These are phyloP conservation scores for Plasmodium fragile DNA, from an alignment of 169 alveolate genomes.

Conservation along the genomic window DNA sequence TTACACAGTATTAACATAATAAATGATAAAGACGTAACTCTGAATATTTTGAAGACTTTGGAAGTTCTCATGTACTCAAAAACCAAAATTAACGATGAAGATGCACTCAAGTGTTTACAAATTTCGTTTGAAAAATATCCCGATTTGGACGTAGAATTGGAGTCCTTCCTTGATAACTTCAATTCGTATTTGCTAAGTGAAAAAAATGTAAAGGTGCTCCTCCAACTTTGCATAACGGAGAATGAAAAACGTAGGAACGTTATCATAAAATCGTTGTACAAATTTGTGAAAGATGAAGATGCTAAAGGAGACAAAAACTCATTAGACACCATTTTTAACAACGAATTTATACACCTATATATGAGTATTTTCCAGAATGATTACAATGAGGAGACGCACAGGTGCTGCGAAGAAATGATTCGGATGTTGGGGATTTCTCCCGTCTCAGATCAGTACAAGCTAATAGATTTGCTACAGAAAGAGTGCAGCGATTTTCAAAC, in stretches of 20 bases:
- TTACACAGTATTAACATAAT: slow-evolving; percentile 65
- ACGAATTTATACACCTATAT: slow-evolving; percentile 33
- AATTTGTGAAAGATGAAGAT: slow-evolving; percentile 25
- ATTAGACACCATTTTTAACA: slow-evolving; percentile 5
- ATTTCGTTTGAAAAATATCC: slow-evolving; percentile 53
- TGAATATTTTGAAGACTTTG: slow-evolving; percentile 57
- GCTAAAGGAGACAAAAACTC: not conserved
- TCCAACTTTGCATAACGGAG: slow-evolving; percentile 57
- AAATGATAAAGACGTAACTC: slow-evolving; percentile 55
- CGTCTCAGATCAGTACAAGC: slow-evolving; percentile 31
- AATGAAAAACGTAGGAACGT: slow-evolving; percentile 39
- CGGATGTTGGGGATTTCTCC: slow-evolving; percentile 21
- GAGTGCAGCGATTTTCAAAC: slow-evolving; percentile 66
- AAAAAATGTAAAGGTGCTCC: slow-evolving; percentile 32
- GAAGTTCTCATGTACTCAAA: slow-evolving; percentile 39
- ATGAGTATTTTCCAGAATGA: slow-evolving; percentile 43
- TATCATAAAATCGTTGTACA: slow-evolving; percentile 37
- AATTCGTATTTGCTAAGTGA: slow-evolving; percentile 62
- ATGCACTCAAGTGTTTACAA: slow-evolving; percentile 66
- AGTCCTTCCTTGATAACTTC: slow-evolving; percentile 62
- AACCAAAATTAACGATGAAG: slow-evolving; percentile 66
- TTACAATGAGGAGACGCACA: slow-evolving; percentile 31
- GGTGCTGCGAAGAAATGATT: slow-evolving; percentile 40
- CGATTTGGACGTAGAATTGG: slow-evolving; percentile 56
- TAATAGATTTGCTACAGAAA: slow-evolving; percentile 66